phyloP scores from a whole-genome alignment of 495 filamentous ascomycete species.

The Aspergillus avenaceus region DNA sequence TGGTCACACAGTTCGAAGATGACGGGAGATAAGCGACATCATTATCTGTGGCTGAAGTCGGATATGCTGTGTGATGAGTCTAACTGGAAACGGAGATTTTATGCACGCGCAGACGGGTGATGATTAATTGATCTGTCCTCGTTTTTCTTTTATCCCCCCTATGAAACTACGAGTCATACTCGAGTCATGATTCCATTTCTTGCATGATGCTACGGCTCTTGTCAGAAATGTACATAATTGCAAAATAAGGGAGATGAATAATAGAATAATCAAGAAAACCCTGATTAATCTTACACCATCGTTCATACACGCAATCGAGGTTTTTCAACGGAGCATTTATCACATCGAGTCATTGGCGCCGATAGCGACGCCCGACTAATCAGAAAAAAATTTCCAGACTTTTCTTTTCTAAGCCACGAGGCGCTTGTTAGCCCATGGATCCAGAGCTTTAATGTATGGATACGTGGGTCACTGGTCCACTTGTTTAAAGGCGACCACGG shows the following conservation, averaged over 20 bases:
- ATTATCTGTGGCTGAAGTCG: background rate
- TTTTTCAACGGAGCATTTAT: background rate
- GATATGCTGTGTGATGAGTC: background rate
- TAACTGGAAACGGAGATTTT: background rate
- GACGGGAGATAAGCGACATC: too few species aligned
- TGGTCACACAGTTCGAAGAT: too few species aligned
- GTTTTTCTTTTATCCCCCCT: too few species aligned
- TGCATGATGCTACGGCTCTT: background rate
- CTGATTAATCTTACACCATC: background rate
- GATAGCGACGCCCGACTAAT: background rate
- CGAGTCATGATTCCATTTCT: background rate
- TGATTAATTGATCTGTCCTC: background rate
- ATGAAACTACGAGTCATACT: background rate
- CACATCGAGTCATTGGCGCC: background rate
- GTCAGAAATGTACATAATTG: too few species aligned
- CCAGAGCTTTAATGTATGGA: slow-evolving; percentile 1
- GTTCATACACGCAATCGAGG: background rate
- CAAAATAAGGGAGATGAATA: too few species aligned
- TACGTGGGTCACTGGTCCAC: slow-evolving; percentile 1
- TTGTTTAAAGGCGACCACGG: background rate
- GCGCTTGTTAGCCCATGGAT: background rate
- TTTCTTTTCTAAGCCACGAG: background rate
- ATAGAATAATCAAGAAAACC: background rate
- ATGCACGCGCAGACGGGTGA: background rate
- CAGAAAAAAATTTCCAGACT: background rate